Conservation (phyloP, 176 grass and related monocot genomes). For the Carex scoparia region DNA sequence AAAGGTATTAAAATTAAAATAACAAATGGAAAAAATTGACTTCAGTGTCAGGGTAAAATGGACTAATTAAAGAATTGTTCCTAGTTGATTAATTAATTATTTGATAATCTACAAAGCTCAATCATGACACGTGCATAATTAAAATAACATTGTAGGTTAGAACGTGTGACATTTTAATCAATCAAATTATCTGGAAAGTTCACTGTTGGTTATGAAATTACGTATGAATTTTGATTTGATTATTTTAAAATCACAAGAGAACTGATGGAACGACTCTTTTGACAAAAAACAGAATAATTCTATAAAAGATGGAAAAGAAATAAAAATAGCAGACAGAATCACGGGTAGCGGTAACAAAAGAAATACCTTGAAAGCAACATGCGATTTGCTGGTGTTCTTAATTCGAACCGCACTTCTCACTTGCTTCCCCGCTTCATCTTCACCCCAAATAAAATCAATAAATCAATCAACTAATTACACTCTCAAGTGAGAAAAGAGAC, state of each 20-base stretch:
- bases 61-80: neutral
- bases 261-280: neutral
- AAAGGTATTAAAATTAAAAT: neutral
- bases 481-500: neutral
- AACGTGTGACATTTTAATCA: constrained; percentile 10
- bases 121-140: neutral
- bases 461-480: constrained; percentile 18
- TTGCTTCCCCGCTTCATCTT: constrained; percentile 94
- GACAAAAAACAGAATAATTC: neutral
- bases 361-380: constrained; percentile 90
- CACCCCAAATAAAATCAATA: constrained; percentile 22
- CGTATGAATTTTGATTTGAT: neutral
- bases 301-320: neutral
- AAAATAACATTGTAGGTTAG: neutral
- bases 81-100: neutral
- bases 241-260: neutral
- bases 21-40: neutral
- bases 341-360: constrained; percentile 1
- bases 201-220: neutral
- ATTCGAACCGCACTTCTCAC: constrained; percentile 83
- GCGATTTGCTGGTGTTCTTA: constrained; percentile 95
- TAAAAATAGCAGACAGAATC: neutral
- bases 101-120: neutral
- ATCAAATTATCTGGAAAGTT: constrained; percentile 6
- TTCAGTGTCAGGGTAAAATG: neutral